Evolutionary conservation across 768 basidiomycete genomes (phyloP).

Genomic region (Pholiota microspora): DNA sequence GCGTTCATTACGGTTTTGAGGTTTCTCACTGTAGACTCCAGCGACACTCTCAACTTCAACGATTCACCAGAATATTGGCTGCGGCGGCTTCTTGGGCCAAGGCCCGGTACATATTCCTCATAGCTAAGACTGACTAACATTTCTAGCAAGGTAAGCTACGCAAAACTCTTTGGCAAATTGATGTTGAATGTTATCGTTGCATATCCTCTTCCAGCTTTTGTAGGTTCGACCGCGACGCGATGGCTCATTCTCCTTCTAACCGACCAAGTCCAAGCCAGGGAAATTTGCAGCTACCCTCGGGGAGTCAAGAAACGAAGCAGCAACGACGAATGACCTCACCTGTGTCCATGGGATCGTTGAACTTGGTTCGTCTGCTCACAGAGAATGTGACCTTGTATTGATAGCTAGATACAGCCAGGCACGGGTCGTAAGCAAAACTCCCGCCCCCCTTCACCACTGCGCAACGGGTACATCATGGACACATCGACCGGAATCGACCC

Average conservation of each 20-base stretch:
- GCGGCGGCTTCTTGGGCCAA: not conserved
- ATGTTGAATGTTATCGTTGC: not conserved
- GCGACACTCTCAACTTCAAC: not conserved
- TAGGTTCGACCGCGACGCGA: not conserved
- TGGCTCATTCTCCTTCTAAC: constrained; percentile 19
- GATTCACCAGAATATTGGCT: not conserved
- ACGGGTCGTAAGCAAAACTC: constrained; percentile 34
- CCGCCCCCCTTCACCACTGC: constrained; percentile 73
- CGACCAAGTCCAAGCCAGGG: constrained; percentile 15
- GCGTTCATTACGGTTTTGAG: no score
- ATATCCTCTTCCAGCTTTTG: no score
- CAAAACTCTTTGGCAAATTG: not conserved
- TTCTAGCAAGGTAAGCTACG: not conserved
- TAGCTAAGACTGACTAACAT: not conserved
- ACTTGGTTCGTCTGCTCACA: constrained; percentile 25
- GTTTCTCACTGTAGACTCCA: no score
- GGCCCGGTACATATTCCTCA: not conserved
- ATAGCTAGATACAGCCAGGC: constrained; percentile 31
- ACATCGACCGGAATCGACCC: constrained; percentile 52
- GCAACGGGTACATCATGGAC: constrained; percentile 57
- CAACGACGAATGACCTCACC: constrained; percentile 32
- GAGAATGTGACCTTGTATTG: not conserved
- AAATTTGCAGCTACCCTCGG: constrained; percentile 18
- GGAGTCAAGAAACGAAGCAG: constrained; percentile 3
- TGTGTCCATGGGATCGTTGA: constrained; percentile 29